Conservation (phyloP, 805 yeast species). For the Diddensiella caesifluorescens region DNA sequence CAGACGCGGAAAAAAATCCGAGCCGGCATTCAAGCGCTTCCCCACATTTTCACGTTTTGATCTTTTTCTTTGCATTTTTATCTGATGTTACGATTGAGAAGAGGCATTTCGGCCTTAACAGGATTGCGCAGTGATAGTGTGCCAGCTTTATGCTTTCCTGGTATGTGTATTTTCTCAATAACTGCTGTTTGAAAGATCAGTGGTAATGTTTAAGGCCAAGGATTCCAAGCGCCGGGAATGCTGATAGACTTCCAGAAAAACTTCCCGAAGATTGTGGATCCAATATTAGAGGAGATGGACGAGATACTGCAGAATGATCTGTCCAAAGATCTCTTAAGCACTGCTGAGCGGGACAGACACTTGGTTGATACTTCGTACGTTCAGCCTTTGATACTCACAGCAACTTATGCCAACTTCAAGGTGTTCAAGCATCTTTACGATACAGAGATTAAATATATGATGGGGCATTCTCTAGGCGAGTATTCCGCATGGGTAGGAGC, state of each 20-base stretch:
- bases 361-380: constrained; percentile 41
- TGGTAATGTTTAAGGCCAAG: constrained; percentile 31
- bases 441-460: constrained; percentile 20
- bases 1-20: no score
- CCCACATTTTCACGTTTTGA: no score
- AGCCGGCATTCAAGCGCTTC: no score
- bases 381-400: constrained; percentile 48
- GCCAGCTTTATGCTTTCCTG: constrained; percentile 17
- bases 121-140: no score
- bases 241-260: constrained; percentile 20
- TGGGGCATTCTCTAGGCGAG: constrained; percentile 52
- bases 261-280: constrained; percentile 24
- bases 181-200: neutral
- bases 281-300: constrained; percentile 30
- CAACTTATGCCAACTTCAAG: constrained; percentile 35
- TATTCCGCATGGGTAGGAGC: constrained; percentile 40
- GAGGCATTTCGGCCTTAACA: no score
- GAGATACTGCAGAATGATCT: constrained; percentile 20
- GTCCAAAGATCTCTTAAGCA: constrained; percentile 18
- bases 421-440: constrained; percentile 23
- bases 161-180: constrained; percentile 2
- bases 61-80: no score
- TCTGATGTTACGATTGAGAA: no score
- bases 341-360: constrained; percentile 1
- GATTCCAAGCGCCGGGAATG: constrained; percentile 33